phyloP scores from a whole-genome alignment of 2,329 filamentous ascomycete genomes.

The Colletotrichum tanaceti region DNA sequence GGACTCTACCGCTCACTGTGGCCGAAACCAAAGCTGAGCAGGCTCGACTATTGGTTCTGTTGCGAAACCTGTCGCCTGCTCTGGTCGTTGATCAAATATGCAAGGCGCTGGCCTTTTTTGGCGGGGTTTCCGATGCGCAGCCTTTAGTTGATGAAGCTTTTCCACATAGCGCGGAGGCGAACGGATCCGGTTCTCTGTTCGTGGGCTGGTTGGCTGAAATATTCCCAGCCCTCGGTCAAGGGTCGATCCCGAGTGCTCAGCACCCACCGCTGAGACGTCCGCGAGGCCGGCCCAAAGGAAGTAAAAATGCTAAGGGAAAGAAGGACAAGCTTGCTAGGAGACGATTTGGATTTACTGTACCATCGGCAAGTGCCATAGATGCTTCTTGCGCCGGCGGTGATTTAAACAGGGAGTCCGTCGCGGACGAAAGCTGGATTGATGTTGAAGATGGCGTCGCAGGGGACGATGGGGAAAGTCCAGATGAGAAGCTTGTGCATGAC shows the following conservation, averaged over 20 bases:
- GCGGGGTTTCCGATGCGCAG: slow-evolving; percentile 67
- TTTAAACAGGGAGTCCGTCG: slow-evolving; percentile 8
- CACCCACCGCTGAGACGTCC: slow-evolving; percentile 43
- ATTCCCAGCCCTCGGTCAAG: slow-evolving; percentile 60
- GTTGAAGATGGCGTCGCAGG: slow-evolving; percentile 54
- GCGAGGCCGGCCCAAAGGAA: slow-evolving; percentile 61
- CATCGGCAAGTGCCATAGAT: background rate
- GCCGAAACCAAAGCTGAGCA: slow-evolving; percentile 69
- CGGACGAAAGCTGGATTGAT: slow-evolving; percentile 60
- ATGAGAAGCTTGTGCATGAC: background rate
- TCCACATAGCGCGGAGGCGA: slow-evolving; percentile 65
- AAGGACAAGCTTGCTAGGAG: slow-evolving; percentile 48
- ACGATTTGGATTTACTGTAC: background rate
- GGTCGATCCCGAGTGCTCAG: slow-evolving; percentile 29
- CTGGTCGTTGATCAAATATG: slow-evolving; percentile 72
- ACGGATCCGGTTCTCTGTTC: slow-evolving; percentile 68
- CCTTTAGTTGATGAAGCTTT: slow-evolving; percentile 64
- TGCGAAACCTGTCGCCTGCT: slow-evolving; percentile 66
- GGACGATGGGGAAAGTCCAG: slow-evolving; percentile 38
- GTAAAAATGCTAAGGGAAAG: slow-evolving; percentile 59
- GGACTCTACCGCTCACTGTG: slow-evolving; percentile 51
- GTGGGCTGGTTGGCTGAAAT: slow-evolving; percentile 73
- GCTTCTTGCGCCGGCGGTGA: background rate
- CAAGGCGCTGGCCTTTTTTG: slow-evolving; percentile 72
- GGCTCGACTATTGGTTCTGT: slow-evolving; percentile 66